A percentile compares a stretch with the other conserved stretches of the same genome.
phyloP scores from a whole-genome alignment of 2,329 filamentous ascomycete genomes.

The Arachnomyces sp. region DNA sequence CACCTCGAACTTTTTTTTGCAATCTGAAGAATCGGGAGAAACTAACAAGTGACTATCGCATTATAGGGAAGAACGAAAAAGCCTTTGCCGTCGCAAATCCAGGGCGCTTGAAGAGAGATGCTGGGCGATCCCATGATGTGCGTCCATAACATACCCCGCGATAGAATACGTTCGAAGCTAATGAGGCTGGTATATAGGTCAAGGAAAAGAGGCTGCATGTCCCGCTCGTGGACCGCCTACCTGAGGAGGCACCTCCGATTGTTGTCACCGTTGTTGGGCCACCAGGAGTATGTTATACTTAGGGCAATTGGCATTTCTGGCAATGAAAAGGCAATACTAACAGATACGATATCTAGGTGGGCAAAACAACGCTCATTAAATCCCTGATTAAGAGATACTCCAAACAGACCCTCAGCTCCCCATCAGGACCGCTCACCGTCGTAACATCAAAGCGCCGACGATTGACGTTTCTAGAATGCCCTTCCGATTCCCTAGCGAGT shows the following conservation, averaged over 20 bases:
- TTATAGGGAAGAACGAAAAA: constrained; percentile 70
- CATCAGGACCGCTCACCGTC: constrained; percentile 86
- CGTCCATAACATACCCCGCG: constrained; percentile 11
- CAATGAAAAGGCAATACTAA: constrained; percentile 5
- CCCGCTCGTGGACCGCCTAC: constrained; percentile 87
- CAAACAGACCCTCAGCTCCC: constrained; percentile 86
- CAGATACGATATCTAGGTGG: constrained; percentile 38
- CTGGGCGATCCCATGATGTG: constrained; percentile 50
- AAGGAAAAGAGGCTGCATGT: constrained; percentile 96
- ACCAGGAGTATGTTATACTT: constrained; percentile 68
- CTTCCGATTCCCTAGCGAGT: constrained; percentile 83
- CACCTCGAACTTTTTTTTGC: not conserved
- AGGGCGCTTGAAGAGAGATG: constrained; percentile 67
- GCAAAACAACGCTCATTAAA: constrained; percentile 93
- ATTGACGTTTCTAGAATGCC: constrained; percentile 91
- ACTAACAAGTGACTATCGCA: constrained; percentile 1
- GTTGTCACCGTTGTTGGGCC: constrained; percentile 92
- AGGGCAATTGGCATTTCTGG: not conserved
- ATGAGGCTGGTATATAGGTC: constrained; percentile 48
- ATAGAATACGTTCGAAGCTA: constrained; percentile 2
- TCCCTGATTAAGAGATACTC: constrained; percentile 89
- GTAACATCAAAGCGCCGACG: constrained; percentile 94
- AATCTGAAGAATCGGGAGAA: not conserved
- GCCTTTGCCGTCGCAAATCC: constrained; percentile 80
- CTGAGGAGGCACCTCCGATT: constrained; percentile 88